These are phyloP conservation scores for Aurantiochytrium sp. DNA, from an alignment of 108 stramenopile species.

Conservation along the genomic window DNA sequence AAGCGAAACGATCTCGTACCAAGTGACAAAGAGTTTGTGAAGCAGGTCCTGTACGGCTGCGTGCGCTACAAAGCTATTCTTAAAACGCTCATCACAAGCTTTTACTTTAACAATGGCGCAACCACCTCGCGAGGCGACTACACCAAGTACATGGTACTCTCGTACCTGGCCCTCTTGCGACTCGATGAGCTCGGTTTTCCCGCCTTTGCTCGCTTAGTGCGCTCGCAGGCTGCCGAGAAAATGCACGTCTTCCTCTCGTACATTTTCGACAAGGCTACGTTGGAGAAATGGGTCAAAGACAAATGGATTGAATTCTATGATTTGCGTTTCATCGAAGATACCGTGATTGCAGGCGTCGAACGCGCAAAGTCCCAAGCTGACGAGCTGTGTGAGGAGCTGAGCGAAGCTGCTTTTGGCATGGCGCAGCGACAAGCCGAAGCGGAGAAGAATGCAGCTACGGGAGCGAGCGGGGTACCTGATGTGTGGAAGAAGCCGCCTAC, in stretches of 20 bases:
- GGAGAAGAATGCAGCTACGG: background rate
- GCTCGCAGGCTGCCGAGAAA: conserved; percentile 40
- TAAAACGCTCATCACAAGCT: conserved; percentile 39
- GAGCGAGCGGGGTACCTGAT: too few relatives aligned
- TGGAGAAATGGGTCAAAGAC: background rate
- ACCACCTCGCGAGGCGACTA: conserved; percentile 38
- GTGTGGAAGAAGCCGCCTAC: conserved; percentile 27
- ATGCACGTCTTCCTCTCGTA: conserved; percentile 42
- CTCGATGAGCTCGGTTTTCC: conserved; percentile 47
- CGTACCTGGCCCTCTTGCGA: conserved; percentile 48
- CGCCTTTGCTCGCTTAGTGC: conserved; percentile 25
- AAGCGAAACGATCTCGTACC: background rate
- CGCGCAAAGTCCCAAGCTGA: background rate
- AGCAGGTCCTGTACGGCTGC: conserved; percentile 52
- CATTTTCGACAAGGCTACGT: conserved; percentile 26
- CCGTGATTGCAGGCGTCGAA: background rate
- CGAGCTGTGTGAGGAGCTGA: background rate
- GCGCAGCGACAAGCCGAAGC: background rate
- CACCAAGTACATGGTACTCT: conserved; percentile 49
- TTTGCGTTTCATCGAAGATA: background rate
- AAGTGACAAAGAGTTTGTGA: background rate
- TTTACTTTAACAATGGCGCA: conserved; percentile 44
- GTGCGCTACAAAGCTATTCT: conserved; percentile 40
- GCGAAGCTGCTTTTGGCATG: background rate
- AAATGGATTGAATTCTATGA: conserved; percentile 22